Evolutionary conservation across 192 early-diverging fungal genomes (phyloP).

Genomic region (Coemansia sp.): DNA sequence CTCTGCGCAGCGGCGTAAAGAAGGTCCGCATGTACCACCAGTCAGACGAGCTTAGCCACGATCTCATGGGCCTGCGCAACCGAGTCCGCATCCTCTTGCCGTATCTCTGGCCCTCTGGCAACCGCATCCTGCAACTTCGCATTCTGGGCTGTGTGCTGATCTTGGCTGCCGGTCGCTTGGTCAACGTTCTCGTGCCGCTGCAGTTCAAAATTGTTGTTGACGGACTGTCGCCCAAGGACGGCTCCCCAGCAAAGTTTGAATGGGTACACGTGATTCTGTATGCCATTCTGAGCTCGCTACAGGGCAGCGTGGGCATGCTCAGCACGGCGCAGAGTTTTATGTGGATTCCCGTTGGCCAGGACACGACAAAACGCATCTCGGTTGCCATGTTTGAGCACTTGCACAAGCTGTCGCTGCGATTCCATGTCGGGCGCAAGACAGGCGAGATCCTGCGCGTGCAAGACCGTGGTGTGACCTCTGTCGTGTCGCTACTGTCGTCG

Average conservation of each 20-base stretch:
- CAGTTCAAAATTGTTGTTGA: conserved; percentile 85
- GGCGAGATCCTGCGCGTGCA: conserved; percentile 89
- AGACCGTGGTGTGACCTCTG: conserved; percentile 58
- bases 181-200: conserved; percentile 82
- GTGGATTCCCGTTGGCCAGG: conserved; percentile 94
- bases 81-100: conserved; percentile 70
- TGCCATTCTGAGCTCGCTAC: conserved; percentile 38
- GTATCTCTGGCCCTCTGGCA: conserved; percentile 78
- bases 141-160: conserved; percentile 67
- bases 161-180: conserved; percentile 60
- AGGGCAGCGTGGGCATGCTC: conserved; percentile 66
- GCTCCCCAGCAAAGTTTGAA: conserved; percentile 39
- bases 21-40: conserved; percentile 53
- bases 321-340: conserved; percentile 76
- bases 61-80: conserved; percentile 39
- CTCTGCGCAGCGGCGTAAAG: conserved; percentile 44
- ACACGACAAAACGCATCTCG: conserved; percentile 88
- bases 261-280: conserved; percentile 49
- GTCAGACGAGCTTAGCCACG: conserved; percentile 44
- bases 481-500: conserved; percentile 73
- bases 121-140: conserved; percentile 60
- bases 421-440: conserved; percentile 93
- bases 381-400: conserved; percentile 87
- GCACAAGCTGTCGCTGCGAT: conserved; percentile 83
- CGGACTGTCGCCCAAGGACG: conserved; percentile 53